Base-by-base conservation (phyloP, 371 early-diverging fungal species). In the Rhizopus stolonifer region DNA sequence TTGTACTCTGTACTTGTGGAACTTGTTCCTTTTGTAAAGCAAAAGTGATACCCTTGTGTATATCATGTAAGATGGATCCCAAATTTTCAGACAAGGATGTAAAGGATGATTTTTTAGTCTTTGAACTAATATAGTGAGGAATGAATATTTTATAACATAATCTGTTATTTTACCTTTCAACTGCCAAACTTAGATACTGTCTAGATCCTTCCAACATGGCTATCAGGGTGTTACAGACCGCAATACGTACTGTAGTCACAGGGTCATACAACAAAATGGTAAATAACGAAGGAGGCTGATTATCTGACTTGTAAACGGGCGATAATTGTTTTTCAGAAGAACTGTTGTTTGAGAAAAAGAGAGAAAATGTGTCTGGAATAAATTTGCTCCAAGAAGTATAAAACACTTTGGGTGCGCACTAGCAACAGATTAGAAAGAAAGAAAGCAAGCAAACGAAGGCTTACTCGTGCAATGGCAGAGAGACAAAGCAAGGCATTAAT, bases 321-420 rank as follows among this genome's bases (percentile, higher is more conserved):
- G 54, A 42, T n/a, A 72, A 34, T 3, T 55, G 49, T n/a, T 45
- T 50, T 10, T 53, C 56, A 36, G 32, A 14, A 2, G 29, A 15
- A 18, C 23, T 40, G 29, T 73, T 60, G 26, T 70, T 72, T 18
- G 49, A 23, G 4, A 68, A 42, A 49, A 68, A 73, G 14, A 64
- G 54, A 21, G 67, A 57, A 40, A 69, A 66, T 1, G 74, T 74
- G 45, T 81, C 77, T 4, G 84, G 79, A 18, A 87, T 53, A 59
- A 88, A 84, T 45, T 69, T 72, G 38, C 65, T 63, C 85, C 83
- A 83, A 43, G 79, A 68, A 17, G 84, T 69, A 56, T 85, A 79
- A 38, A 87, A 60, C 11, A 64, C 68, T 46, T 82, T 81, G 10
- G 84, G 76, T 11, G 70, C 61, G 18, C 75, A 66, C 83, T 84